phyloP scores from a whole-genome alignment of 2,329 filamentous ascomycete genomes.

The Arthrobotrys megalospora region DNA sequence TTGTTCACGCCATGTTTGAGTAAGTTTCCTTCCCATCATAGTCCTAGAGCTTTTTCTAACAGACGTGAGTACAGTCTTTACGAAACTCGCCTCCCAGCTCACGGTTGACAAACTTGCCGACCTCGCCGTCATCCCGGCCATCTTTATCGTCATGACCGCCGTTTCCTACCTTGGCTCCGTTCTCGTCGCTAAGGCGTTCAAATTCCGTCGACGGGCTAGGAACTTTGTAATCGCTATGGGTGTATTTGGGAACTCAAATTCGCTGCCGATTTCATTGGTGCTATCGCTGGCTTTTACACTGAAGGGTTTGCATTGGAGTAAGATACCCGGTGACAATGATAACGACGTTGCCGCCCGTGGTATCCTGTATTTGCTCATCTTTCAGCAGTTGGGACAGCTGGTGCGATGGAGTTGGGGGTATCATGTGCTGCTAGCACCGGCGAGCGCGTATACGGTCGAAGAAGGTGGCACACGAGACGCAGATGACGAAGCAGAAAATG shows the following conservation, averaged over 20 bases:
- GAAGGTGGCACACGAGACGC: slow-evolving; percentile 65
- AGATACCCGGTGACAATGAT: slow-evolving; percentile 91
- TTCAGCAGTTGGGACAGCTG: slow-evolving; percentile 95
- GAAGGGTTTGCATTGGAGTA: slow-evolving; percentile 92
- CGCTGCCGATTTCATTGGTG: slow-evolving; percentile 94
- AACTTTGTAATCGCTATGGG: slow-evolving; percentile 97
- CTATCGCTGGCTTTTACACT: slow-evolving; percentile 94
- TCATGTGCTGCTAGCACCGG: slow-evolving; percentile 90
- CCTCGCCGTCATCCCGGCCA: slow-evolving; percentile 92
- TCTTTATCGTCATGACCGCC: slow-evolving; percentile 88
- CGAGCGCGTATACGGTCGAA: slow-evolving; percentile 79
- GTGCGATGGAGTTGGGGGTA: slow-evolving; percentile 99
- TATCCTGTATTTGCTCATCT: slow-evolving; percentile 95
- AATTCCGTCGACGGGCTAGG: slow-evolving; percentile 85
- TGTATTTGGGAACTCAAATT: slow-evolving; percentile 97
- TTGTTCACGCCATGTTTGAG: slow-evolving; percentile 97
- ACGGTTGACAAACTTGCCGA: slow-evolving; percentile 91
- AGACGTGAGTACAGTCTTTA: slow-evolving; percentile 79
- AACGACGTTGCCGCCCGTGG: slow-evolving; percentile 93
- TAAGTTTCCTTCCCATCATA: slow-evolving; percentile 69
- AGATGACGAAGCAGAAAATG: slow-evolving; percentile 69
- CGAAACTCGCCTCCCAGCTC: slow-evolving; percentile 93
- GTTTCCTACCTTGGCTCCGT: slow-evolving; percentile 86
- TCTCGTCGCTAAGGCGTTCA: slow-evolving; percentile 79
- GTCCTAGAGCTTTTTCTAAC: slow-evolving; percentile 7